Base-by-base conservation (phyloP, 1,139 yeast species). In the Taiozyma onychis region DNA sequence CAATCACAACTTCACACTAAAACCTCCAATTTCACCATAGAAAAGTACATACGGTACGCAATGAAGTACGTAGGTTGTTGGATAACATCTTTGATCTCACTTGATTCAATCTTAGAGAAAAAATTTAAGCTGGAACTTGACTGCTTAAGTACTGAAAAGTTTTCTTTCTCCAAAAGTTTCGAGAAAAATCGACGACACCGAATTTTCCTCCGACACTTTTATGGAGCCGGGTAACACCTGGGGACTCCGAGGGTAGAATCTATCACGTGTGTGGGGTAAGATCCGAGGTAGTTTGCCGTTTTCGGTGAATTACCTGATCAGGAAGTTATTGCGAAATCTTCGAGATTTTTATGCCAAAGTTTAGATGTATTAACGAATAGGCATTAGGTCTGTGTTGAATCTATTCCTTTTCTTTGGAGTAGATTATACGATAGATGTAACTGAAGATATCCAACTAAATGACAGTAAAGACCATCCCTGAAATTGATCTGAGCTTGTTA, bases 31-130 rank as follows among this genome's bases (percentile, higher is more conserved):
- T 18, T 21, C 41, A 37, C 41, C 41, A 35, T n/a, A 3, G 6
- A 42, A 27, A 28, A 26, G 18, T 18, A 62, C 63, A 45, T 48
- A 59, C 63, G 37, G 59, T 53, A 52, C 64, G 62, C 53, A 60
- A 48, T 28, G 62, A 49, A 54, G 49, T 55, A 54, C 62, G 59
- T 49, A 57, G 53, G 52, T 56, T 59, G 54, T 52, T 55, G 30
- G 64, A 54, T 51, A 60, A 61, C 64, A 60, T 60, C 49, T 48
- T 57, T 37, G 41, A 37, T 37, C 41, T 37, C 41, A 37, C 41
- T 37, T 37, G 41, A 37, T 16, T 37, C 18, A 21, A 10, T 37
- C 41, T 22, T 10, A 37, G 41, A 37, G 41, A 21, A 37, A 10
- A 37, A 37, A 37, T 37, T 37, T 37, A 37, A 37, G 41, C 22